Base-by-base conservation (phyloP, 2,329 filamentous ascomycete genomes). In the Aspergillus pseudotamarii region DNA sequence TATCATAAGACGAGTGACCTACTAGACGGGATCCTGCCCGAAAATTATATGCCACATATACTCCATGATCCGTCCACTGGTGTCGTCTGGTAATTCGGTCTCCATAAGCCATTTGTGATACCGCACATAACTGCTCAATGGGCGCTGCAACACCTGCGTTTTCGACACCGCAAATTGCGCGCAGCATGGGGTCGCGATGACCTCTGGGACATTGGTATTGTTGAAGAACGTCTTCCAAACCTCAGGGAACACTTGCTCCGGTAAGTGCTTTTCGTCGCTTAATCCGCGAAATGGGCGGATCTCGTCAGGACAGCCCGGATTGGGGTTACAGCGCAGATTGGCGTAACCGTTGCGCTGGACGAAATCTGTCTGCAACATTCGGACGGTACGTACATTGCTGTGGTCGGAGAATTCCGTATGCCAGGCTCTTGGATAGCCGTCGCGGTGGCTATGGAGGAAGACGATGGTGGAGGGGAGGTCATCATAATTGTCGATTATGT, bases 41-140 rank as follows among this genome's bases (percentile, higher is more conserved):
- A 80, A 85, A 71, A 82, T 80, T 73, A 86, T 83, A 72, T 90
- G 88, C 88, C 88, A 90, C 34, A 87, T 75, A 69, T 88, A 89
- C 70, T 90, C 88, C 71, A 89, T 82, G 2, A 89, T 81, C 32
- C 87, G 78, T 3, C 87, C 87, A 58, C 83, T 86, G 34, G 85
- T 73, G 23, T 81, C 81, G 69, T 89, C 86, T 9, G 81, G 78
- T 51, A 88, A 71, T 6, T 81, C 75, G 6, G 86, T 87, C 21
- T 80, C 78, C 56, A 88, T 71, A 50, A 90, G 66, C 88, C 88
- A 90, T 34, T 84, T 73, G 28, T 87, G 80, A 71, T 83, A 86
- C 21, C 79, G 78, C 8, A 83, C 69, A 66, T 90, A 90, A 60
- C 85, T 84, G 23, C 76, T 78, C 62, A 76, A 73, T 3, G 85